phyloP scores from a whole-genome alignment of 2,329 filamentous ascomycete species.

The Hymenotorrendiella dingleyae region DNA sequence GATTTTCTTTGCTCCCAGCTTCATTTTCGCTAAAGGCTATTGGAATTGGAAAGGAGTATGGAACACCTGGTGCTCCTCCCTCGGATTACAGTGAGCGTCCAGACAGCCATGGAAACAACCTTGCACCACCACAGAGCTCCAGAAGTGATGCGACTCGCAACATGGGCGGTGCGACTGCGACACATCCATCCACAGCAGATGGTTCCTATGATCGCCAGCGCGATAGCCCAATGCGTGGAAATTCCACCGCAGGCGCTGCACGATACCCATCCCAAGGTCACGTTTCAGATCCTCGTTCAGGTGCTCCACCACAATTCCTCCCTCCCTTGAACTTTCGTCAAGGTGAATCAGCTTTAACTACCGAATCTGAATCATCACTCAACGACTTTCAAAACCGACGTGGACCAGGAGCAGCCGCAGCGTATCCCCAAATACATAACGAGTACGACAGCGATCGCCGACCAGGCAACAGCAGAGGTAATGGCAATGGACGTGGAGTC shows the following conservation, averaged over 20 bases:
- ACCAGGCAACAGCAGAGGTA: conserved; percentile 14
- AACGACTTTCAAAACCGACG: conserved; percentile 22
- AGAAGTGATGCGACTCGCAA: conserved; percentile 16
- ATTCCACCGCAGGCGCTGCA: conserved; percentile 34
- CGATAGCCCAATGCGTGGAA: conserved; percentile 29
- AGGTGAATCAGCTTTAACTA: conserved; percentile 24
- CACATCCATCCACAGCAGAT: conserved; percentile 19
- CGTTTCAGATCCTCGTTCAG: conserved; percentile 17
- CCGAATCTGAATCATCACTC: conserved; percentile 28
- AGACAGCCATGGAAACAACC: conserved; percentile 20
- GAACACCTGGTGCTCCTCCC: conserved; percentile 18
- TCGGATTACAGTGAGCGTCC: conserved; percentile 22
- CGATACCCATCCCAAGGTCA: conserved; percentile 35
- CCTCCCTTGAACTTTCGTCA: conserved; percentile 26
- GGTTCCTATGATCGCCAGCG: conserved; percentile 24
- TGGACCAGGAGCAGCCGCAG: conserved; percentile 15
- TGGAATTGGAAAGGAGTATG: conserved; percentile 48
- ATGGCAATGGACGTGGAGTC: conserved; percentile 44
- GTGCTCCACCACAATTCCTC: conserved; percentile 21
- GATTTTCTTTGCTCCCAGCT: conserved; percentile 65
- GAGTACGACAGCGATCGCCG: conserved; percentile 20
- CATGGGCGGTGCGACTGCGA: conserved; percentile 18
- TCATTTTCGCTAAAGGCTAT: conserved; percentile 62
- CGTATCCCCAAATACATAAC: conserved; percentile 20
- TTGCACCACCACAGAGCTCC: conserved; percentile 19